Conservation (phyloP, 768 basidiomycete species). For the Hortiboletus campestris region DNA sequence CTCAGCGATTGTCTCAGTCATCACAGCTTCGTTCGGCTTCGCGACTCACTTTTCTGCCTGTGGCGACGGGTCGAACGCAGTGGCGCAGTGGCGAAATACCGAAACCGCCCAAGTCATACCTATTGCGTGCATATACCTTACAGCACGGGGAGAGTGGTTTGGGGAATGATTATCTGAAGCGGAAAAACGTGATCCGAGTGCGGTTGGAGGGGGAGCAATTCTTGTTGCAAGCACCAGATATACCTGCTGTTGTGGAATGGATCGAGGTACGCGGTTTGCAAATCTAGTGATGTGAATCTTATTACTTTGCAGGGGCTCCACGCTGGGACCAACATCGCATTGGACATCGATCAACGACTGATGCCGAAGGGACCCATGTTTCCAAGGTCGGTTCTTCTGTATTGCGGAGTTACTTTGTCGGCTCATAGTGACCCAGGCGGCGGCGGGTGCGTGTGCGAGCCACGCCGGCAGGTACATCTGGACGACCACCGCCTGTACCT, state of each 20-base stretch:
- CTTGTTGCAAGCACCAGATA: constrained; percentile 82
- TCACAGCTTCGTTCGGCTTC: constrained; percentile 19
- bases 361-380: constrained; percentile 92
- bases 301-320: constrained; percentile 67
- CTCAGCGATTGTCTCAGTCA: constrained; percentile 12
- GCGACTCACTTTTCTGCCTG: constrained; percentile 24
- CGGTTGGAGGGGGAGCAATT: constrained; percentile 96
- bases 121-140: constrained; percentile 74
- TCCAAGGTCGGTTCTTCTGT: constrained; percentile 53
- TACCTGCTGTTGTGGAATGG: constrained; percentile 87
- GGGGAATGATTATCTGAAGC: constrained; percentile 92
- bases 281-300: neutral
- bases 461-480: constrained; percentile 3
- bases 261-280: constrained; percentile 69
- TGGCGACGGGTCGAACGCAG: constrained; percentile 13
- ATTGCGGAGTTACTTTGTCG: too few species aligned
- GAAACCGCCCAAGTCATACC: constrained; percentile 47
- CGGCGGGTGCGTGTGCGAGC: constrained; percentile 28
- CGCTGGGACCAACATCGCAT: constrained; percentile 85
- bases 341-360: constrained; percentile 86
- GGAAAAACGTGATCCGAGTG: constrained; percentile 90
- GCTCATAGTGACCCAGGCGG: constrained; percentile 12
- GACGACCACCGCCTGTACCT: neutral
- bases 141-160: constrained; percentile 92
- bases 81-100: constrained; percentile 28